phyloP scores from a whole-genome alignment of 2,329 filamentous ascomycete species.

The Monosporascus ibericus region DNA sequence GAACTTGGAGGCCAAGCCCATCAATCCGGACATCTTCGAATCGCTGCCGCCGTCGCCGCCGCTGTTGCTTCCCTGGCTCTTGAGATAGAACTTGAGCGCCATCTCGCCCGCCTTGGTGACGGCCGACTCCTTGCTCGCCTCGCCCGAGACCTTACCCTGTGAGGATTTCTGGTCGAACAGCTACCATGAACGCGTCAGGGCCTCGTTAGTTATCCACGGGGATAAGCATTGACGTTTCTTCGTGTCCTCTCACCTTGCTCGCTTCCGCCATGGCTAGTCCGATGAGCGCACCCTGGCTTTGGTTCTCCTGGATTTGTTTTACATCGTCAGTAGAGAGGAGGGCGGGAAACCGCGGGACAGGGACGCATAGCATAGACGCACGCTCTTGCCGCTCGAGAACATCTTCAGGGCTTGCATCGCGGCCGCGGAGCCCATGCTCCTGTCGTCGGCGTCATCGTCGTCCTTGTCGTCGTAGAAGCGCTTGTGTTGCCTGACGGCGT shows the following conservation, averaged over 20 bases:
- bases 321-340: too few relatives aligned
- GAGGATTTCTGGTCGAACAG: conserved; percentile 55
- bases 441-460: conserved; percentile 39
- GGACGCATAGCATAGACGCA: conserved; percentile 29
- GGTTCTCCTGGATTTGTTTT: conserved; percentile 25
- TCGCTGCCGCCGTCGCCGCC: conserved; percentile 29
- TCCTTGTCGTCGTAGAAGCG: conserved; percentile 54
- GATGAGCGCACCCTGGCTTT: conserved; percentile 72
- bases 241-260: conserved; percentile 52
- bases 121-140: conserved; percentile 72
- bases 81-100: conserved; percentile 87
- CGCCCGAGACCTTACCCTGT: conserved; percentile 46
- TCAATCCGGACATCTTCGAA: conserved; percentile 16
- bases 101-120: conserved; percentile 76
- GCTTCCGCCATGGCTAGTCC: conserved; percentile 85
- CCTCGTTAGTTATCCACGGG: too few relatives aligned
- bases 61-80: conserved; percentile 57
- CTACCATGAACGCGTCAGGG: conserved; percentile 22
- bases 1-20: conserved; percentile 27
- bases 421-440: conserved; percentile 62
- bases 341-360: too few relatives aligned
- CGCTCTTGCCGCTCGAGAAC: conserved; percentile 56
- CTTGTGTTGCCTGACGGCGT: conserved; percentile 70
- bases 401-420: conserved; percentile 78
- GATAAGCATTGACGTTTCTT: too few relatives aligned